Evolutionary conservation across 805 yeast genomes (phyloP).

Genomic region (Wickerhamiella galacta): DNA sequence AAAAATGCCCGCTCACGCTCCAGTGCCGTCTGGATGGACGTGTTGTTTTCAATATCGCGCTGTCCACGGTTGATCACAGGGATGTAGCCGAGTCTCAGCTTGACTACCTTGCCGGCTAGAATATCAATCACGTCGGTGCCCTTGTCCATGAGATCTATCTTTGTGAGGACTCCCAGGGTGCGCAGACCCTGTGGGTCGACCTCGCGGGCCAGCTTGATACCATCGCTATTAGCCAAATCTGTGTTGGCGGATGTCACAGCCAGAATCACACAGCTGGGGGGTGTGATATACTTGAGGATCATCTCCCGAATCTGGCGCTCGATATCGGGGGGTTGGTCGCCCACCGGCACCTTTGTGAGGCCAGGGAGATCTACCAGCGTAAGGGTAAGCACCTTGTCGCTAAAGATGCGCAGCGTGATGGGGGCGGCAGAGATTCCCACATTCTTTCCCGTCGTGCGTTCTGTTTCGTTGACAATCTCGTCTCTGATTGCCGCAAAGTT

Average conservation of each 20-base stretch:
- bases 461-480: constrained; percentile 86
- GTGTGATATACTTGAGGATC: constrained; percentile 82
- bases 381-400: constrained; percentile 87
- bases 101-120: constrained; percentile 87
- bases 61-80: constrained; percentile 97
- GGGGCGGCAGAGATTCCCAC: constrained; percentile 87
- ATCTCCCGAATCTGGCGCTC: constrained; percentile 86
- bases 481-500: constrained; percentile 77
- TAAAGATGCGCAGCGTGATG: constrained; percentile 79
- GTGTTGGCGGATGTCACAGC: constrained; percentile 95
- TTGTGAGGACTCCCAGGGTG: constrained; percentile 93
- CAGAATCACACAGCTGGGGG: constrained; percentile 87
- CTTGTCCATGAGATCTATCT: constrained; percentile 92
- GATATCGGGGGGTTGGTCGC: constrained; percentile 96
- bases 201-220: constrained; percentile 88
- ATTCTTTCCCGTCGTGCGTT: constrained; percentile 50
- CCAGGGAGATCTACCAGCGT: constrained; percentile 96
- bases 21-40: constrained; percentile 78
- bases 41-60: constrained; percentile 76
- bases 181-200: constrained; percentile 92
- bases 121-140: constrained; percentile 96
- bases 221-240: constrained; percentile 93
- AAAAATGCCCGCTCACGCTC: constrained; percentile 67
- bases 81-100: constrained; percentile 86
- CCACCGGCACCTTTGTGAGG: constrained; percentile 94